Evolutionary conservation across 768 basidiomycete species (phyloP), one percentile per base, ranked within the genome.

Genomic region (Mycena leptocephala): DNA sequence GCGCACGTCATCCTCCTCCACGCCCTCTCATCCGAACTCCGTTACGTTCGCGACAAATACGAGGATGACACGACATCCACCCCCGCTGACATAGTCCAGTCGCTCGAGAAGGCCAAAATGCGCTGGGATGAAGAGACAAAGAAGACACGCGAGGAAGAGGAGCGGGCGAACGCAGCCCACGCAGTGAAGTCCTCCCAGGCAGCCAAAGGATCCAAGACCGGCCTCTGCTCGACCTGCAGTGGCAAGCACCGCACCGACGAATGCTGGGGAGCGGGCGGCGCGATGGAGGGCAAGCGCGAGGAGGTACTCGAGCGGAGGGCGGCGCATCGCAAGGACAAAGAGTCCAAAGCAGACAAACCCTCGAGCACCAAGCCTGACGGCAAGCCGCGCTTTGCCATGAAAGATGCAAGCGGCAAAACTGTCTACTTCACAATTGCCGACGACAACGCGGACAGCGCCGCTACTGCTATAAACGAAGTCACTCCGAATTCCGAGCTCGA

Each of bases 1-100:
- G 65, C 72, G 3, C 65, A 63, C 9, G 77, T 76, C 30, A 48
- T 80, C 1, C 69, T 80, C 63, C 62, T 78, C 14, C 73, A 78
- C 37, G 55, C 79, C 1, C 58, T 79, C 41, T 78, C 72, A 1
- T 26, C 66, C 1, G 72, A 79, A 0, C 65, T 79, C 24, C 30
- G 59, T 0, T 30, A 48, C 24, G 61, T 81, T 1, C 48, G 67
- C 10, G 65, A 79, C 39, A 69, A 69, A 13, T 41, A n/a, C 8
- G 66, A 68, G 30, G 72, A 76, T 20, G 51, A 79, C 20, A 66
- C 65, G 10, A 35, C 72, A 28, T 26, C 64, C 32, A 61, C 72
- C 22, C 13, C 67, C 14, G 24, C 55, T 16, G 37, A 58, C 26
- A 43, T 43, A 4, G 33, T 43, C 9, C 28, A 41, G 67, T 33